Evolutionary conservation across 192 early-diverging fungal genomes (phyloP).

Genomic region (Gorgonomyces haynaldii): DNA sequence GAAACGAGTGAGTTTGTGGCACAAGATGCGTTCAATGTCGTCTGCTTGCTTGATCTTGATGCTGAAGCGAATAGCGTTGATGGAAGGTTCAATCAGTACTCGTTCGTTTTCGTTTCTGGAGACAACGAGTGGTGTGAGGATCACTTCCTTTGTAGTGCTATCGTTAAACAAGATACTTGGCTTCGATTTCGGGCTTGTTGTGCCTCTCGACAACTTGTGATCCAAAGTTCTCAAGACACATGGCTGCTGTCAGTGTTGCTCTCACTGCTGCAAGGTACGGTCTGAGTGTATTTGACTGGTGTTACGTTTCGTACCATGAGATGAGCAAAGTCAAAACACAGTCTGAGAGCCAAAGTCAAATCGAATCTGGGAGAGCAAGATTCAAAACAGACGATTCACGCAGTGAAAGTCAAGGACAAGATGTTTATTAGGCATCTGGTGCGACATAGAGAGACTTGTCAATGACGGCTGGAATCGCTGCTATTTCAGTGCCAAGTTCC

Average conservation of each 20-base stretch:
- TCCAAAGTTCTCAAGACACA: conserved; percentile 95
- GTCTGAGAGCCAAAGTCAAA: too few species aligned
- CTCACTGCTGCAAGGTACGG: conserved; percentile 92
- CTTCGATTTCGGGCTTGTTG: conserved; percentile 97
- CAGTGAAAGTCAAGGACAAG: too few species aligned
- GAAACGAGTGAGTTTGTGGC: conserved; percentile 96
- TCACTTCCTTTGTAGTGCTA: conserved; percentile 67
- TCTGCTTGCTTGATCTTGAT: conserved; percentile 98
- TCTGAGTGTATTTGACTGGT: conserved; percentile 89
- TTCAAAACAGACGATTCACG: too few species aligned
- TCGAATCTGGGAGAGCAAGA: too few species aligned
- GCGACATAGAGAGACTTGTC: conserved; percentile 76
- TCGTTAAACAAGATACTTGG: conserved; percentile 35
- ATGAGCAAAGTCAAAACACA: too few species aligned
- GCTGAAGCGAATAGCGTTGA: conserved; percentile 88
- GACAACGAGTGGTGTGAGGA: conserved; percentile 77
- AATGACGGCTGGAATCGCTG: conserved; percentile 93
- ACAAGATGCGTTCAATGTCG: conserved; percentile 87
- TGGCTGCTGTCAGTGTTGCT: conserved; percentile 81
- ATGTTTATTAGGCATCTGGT: too few species aligned
- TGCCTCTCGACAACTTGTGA: conserved; percentile 95
- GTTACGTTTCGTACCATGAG: too few species aligned
- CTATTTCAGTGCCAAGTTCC: conserved; percentile 96
- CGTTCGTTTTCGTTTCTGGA: conserved; percentile 85
- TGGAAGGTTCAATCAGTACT: conserved; percentile 81